Evolutionary conservation across 139 green algal species (phyloP).

Genomic region (Limnomonas spitsbergensis): DNA sequence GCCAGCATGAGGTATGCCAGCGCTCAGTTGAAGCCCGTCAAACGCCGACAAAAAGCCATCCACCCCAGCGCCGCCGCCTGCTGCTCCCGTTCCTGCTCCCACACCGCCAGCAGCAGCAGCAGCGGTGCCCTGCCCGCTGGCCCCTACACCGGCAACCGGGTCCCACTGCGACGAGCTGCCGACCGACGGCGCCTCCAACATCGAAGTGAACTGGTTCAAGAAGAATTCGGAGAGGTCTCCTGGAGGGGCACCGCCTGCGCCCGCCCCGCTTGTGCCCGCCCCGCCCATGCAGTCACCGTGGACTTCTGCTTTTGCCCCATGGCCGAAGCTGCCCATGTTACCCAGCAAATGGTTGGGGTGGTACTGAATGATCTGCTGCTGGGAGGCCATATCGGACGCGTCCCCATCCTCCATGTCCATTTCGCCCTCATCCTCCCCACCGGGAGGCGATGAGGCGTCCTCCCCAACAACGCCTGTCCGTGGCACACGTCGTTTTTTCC

Average conservation of each 20-base stretch:
- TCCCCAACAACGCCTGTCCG: neutral
- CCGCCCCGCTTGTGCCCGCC: too few species aligned
- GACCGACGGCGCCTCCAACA: too few species aligned
- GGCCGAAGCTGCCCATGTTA: too few species aligned
- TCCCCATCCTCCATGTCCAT: neutral
- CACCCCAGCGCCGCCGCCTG: neutral
- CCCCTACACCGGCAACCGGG: too few species aligned
- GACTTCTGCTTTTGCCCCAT: too few species aligned
- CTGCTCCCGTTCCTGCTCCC: neutral
- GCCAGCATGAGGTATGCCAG: neutral
- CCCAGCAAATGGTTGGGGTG: too few species aligned
- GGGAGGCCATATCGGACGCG: neutral
- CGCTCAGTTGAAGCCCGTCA: conserved; percentile 1
- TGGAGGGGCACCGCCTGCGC: too few species aligned
- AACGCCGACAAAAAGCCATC: conserved; percentile 4
- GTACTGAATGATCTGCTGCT: conserved; percentile 17
- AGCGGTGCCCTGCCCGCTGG: too few species aligned
- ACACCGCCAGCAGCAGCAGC: neutral
- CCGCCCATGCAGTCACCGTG: too few species aligned
- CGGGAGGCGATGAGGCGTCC: neutral
- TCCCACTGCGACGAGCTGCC: too few species aligned
- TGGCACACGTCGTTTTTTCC: conserved; percentile 3
- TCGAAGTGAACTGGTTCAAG: neutral
- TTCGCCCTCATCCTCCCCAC: neutral
- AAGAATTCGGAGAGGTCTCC: neutral